Evolutionary conservation across 2,329 filamentous ascomycete species (phyloP).

Genomic region (Elsinoe necatrix): DNA sequence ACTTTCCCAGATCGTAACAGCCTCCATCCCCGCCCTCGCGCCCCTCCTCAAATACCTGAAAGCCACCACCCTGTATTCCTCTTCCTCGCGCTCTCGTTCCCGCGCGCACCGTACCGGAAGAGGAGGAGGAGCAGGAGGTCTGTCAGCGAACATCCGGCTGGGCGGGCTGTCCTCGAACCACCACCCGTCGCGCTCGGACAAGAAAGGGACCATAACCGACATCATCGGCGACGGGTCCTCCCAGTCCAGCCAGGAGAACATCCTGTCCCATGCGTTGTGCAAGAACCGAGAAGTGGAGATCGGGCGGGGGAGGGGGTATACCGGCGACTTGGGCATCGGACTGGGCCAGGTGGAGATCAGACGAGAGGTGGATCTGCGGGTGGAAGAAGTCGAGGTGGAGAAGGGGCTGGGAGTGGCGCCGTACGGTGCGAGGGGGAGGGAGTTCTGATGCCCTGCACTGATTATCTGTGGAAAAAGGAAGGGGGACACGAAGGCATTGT

Average conservation of each 20-base stretch:
- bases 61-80: background rate
- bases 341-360: background rate
- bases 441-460: no score
- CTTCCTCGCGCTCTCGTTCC: background rate
- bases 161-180: background rate
- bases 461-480: background rate
- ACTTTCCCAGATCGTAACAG: slow-evolving; percentile 10
- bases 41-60: background rate
- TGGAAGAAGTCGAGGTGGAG: background rate
- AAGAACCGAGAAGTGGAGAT: background rate
- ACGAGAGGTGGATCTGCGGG: background rate
- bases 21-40: slow-evolving; percentile 1
- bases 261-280: background rate
- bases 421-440: background rate
- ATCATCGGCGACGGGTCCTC: background rate
- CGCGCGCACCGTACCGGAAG: no score
- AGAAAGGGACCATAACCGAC: background rate
- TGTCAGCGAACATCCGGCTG: background rate
- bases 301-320: background rate
- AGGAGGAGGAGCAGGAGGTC: background rate
- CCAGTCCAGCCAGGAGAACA: background rate
- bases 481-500: no score
- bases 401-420: background rate
- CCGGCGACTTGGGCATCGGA: background rate
- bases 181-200: background rate